Evolutionary conservation across 768 basidiomycete genomes (phyloP).

Genomic region (Suillus subaureus): DNA sequence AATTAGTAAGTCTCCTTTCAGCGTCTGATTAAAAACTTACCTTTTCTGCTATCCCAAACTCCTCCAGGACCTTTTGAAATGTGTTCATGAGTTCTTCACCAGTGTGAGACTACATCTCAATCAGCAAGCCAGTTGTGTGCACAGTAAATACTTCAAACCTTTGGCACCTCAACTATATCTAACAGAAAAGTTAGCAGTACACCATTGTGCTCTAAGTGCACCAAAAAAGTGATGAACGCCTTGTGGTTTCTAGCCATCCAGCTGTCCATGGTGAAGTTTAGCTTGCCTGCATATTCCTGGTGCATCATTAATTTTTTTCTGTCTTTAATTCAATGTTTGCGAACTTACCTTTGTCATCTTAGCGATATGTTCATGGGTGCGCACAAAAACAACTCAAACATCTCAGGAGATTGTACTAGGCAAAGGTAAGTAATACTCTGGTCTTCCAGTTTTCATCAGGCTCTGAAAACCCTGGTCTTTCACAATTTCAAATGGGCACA

Average conservation of each 20-base stretch:
- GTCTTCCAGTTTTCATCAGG: slow-evolving; percentile 20
- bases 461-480: slow-evolving; percentile 34
- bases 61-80: slow-evolving; percentile 22
- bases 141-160: slow-evolving; percentile 9
- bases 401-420: slow-evolving; percentile 35
- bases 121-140: slow-evolving; percentile 1
- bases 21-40: background rate
- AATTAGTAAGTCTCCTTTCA: slow-evolving; percentile 4
- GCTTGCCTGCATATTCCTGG: slow-evolving; percentile 5
- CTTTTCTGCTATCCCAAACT: slow-evolving; percentile 15
- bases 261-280: slow-evolving; percentile 4
- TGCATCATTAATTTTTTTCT: background rate
- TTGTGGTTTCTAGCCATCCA: slow-evolving; percentile 37
- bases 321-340: no score
- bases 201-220: slow-evolving; percentile 36
- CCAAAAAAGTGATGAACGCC: slow-evolving; percentile 32
- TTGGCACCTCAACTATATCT: slow-evolving; percentile 32
- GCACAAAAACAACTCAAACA: slow-evolving; percentile 30
- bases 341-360: slow-evolving; percentile 25
- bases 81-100: slow-evolving; percentile 18
- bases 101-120: slow-evolving; percentile 20
- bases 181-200: slow-evolving; percentile 30
- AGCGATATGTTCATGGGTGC: slow-evolving; percentile 21
- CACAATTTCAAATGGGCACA: slow-evolving; percentile 37
- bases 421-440: slow-evolving; percentile 38